These are phyloP conservation scores for Sarocladium kiliense DNA, from an alignment of 2,329 filamentous ascomycete species.

Conservation along the genomic window DNA sequence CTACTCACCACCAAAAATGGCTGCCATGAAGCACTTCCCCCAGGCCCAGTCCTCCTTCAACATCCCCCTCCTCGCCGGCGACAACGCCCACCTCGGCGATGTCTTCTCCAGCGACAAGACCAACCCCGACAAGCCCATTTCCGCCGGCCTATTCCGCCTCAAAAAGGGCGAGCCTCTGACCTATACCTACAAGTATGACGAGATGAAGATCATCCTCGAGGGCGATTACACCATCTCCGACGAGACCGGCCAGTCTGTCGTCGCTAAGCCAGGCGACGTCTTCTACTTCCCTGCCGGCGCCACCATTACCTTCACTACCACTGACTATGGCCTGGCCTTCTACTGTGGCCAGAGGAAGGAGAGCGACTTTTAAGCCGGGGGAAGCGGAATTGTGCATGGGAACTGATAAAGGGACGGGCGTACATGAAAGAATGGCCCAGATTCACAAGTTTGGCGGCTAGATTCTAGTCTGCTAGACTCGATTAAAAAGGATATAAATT, in stretches of 20 bases:
- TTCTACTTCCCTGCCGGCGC: slow-evolving; percentile 64
- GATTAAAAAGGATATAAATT: background rate
- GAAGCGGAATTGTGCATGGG: background rate
- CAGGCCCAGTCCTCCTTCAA: slow-evolving; percentile 57
- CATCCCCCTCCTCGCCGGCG: slow-evolving; percentile 60
- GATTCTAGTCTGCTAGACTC: background rate
- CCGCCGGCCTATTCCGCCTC: slow-evolving; percentile 60
- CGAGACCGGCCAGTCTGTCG: slow-evolving; percentile 53
- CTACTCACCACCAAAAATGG: slow-evolving; percentile 21
- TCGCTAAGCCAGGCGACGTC: slow-evolving; percentile 57
- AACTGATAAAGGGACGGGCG: slow-evolving; percentile 1
- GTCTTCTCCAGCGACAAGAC: slow-evolving; percentile 50
- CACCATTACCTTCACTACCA: slow-evolving; percentile 61
- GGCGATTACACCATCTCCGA: slow-evolving; percentile 62
- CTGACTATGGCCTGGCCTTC: slow-evolving; percentile 56
- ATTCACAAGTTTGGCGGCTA: slow-evolving; percentile 13
- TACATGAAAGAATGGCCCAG: slow-evolving; percentile 11
- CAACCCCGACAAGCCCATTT: slow-evolving; percentile 54
- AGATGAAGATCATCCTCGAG: slow-evolving; percentile 70
- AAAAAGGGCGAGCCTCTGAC: slow-evolving; percentile 63
- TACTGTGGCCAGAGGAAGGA: slow-evolving; percentile 40
- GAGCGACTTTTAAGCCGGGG: slow-evolving; percentile 18
- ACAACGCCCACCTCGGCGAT: slow-evolving; percentile 64
- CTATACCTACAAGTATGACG: slow-evolving; percentile 66
- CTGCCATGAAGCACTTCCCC: slow-evolving; percentile 45